Base-by-base conservation (phyloP, 2,329 filamentous ascomycete genomes). In the Catunica adiposa region DNA sequence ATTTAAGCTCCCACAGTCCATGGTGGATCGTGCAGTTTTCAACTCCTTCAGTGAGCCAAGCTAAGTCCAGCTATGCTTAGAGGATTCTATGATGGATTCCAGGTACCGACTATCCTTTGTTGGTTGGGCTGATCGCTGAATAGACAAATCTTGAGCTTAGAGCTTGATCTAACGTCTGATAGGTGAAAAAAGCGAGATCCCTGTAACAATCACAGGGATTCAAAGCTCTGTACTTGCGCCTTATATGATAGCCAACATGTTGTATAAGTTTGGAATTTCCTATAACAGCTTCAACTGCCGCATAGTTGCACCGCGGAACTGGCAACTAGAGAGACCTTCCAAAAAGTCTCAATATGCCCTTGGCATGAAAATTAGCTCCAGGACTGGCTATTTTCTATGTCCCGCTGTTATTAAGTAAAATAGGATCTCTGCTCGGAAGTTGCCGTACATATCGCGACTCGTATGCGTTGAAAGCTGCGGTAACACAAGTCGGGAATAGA, bases 201-300 rank as follows among this genome's bases (percentile, higher is more conserved):
- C 38, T 42, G 38, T 42, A 42, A 15, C 4, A 42, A n/a, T 37
- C 51, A 50, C 56, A 55, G 50, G 53, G 53, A 29, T 58, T 55
- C 29, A 40, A 42, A 57, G 40, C 48, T 29, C 44, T 54, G 53
- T 55, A 34, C 53, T 58, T 53, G n/a, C 56, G 55, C 56, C 55
- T 53, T 55, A 23, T 51, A 58, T 53, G 53, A 48, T 53, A 55
- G 47, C 20, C 29, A 42, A 42, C 38, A 6, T 42, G 14, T 7
- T 42, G 38, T 42, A 20, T 42, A n/a, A 42, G 11, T 15, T 42
- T n/a, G 15, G 29, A 34, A 42, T 42, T 42, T 42, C 38, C 38
- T 42, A 42, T 6, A 42, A n/a, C 14, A 15, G 38, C 17, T n/a
- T 42, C 14, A 20, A 42, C 17, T n/a, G 38, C 5, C 11, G n/a